These are phyloP conservation scores for Globisporangium okanoganense DNA, from an alignment of 352 stramenopile species.

Conservation along the genomic window DNA sequence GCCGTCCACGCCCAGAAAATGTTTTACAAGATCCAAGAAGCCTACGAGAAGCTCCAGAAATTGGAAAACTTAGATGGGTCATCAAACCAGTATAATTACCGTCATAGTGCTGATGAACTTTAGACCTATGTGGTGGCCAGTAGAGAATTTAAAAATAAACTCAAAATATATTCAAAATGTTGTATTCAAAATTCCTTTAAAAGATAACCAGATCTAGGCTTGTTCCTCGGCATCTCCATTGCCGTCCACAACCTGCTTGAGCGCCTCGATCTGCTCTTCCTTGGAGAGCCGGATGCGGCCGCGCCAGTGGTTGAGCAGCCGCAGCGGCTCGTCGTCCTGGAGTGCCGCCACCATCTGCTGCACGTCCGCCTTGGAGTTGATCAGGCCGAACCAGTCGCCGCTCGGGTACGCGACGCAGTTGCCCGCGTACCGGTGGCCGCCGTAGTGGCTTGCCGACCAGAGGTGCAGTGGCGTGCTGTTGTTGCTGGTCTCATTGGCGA, in stretches of 20 bases:
- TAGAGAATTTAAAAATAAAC: neutral
- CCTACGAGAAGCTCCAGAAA: constrained; percentile 22
- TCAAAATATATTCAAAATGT: neutral
- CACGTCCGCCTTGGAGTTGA: constrained; percentile 55
- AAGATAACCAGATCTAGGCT: neutral
- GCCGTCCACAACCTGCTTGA: constrained; percentile 22
- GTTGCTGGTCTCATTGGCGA: constrained; percentile 19
- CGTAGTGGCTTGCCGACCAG: constrained; percentile 66
- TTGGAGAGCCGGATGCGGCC: constrained; percentile 54
- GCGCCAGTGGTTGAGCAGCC: constrained; percentile 52
- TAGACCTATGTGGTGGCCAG: neutral
- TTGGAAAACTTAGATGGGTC: neutral
- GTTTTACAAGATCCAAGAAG: constrained; percentile 24
- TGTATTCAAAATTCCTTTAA: neutral
- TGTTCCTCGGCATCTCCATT: neutral
- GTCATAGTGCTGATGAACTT: constrained; percentile 1
- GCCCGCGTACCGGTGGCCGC: constrained; percentile 67
- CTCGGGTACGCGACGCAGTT: constrained; percentile 73
- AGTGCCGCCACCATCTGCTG: constrained; percentile 38
- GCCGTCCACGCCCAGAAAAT: constrained; percentile 11
- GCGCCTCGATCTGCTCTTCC: constrained; percentile 41
- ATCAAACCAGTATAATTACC: neutral
- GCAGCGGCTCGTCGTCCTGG: constrained; percentile 35
- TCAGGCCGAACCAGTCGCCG: constrained; percentile 70
- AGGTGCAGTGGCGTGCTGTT: constrained; percentile 54